Evolutionary conservation across 345 rosid species (phyloP).

Genomic region (Combretum micranthum): DNA sequence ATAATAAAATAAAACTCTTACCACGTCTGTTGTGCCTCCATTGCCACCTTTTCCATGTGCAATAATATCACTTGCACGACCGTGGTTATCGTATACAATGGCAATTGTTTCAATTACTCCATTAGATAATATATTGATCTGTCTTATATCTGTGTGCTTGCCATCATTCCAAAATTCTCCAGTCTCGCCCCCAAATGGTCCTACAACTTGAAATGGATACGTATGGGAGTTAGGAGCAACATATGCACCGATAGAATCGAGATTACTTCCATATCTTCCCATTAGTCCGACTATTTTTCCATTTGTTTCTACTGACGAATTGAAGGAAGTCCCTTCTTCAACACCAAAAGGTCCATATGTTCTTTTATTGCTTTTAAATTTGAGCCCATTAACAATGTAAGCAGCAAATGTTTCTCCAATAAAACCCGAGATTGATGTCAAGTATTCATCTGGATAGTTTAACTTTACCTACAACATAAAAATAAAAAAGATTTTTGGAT

Average conservation of each 20-base stretch:
- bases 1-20: neutral
- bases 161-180: slow-evolving; percentile 8
- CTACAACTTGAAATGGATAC: slow-evolving; percentile 1
- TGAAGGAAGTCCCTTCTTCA: neutral
- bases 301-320: neutral
- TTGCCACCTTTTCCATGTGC: slow-evolving; percentile 1
- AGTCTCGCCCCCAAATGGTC: neutral
- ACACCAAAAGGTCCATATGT: slow-evolving; percentile 2
- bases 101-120: neutral
- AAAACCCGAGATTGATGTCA: slow-evolving; percentile 11
- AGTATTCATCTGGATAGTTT: slow-evolving; percentile 5
- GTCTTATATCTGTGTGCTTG: slow-evolving; percentile 5
- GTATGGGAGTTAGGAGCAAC: slow-evolving; percentile 7
- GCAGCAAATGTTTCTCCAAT: neutral
- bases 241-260: slow-evolving; percentile 5
- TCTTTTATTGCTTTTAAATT: slow-evolving; percentile 1
- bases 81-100: neutral
- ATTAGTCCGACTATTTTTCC: slow-evolving; percentile 1
- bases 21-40: slow-evolving; percentile 4
- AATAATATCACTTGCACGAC: slow-evolving; percentile 3
- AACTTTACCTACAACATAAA: slow-evolving; percentile 11
- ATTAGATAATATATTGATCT: slow-evolving; percentile 1
- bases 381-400: slow-evolving; percentile 1
- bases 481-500: too few species aligned
- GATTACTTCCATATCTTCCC: slow-evolving; percentile 1